Percentiles rank a stretch among this genome's conserved stretches.
Evolutionary conservation across 306 rosid species (phyloP).

Genomic region (Vachellia pachyceras): DNA sequence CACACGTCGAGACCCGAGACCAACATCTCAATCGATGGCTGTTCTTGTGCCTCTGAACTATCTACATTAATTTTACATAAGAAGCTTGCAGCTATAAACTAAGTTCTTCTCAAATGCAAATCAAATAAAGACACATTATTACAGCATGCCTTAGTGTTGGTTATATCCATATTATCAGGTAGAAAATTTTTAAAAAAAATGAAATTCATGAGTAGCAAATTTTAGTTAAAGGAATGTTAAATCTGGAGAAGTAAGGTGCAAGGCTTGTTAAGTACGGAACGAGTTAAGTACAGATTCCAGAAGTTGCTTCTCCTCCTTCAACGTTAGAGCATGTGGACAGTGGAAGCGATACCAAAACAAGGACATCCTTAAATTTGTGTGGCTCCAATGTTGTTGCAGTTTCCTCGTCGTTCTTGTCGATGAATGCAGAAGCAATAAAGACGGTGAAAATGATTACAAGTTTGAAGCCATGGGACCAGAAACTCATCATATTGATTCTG

Average conservation of each 20-base stretch:
- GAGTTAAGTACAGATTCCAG: background rate
- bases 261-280: background rate
- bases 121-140: background rate
- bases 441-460: background rate
- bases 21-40: background rate
- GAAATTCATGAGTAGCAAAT: background rate
- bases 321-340: background rate
- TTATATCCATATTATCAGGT: background rate
- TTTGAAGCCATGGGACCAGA: background rate
- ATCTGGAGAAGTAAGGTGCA: background rate
- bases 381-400: too few relatives aligned
- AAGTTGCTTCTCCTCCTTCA: background rate
- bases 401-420: too few relatives aligned
- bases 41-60: too few relatives aligned
- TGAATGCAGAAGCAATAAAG: background rate
- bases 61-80: background rate
- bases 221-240: background rate
- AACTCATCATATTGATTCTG: background rate
- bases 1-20: background rate
- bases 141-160: background rate
- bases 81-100: background rate
- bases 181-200: background rate
- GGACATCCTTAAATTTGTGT: too few relatives aligned
- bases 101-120: background rate
- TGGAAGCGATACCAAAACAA: too few relatives aligned